These are phyloP conservation scores for Trypanosomatidae sp. DNA, from an alignment of 208 protist genomes.

Conservation along the genomic window DNA sequence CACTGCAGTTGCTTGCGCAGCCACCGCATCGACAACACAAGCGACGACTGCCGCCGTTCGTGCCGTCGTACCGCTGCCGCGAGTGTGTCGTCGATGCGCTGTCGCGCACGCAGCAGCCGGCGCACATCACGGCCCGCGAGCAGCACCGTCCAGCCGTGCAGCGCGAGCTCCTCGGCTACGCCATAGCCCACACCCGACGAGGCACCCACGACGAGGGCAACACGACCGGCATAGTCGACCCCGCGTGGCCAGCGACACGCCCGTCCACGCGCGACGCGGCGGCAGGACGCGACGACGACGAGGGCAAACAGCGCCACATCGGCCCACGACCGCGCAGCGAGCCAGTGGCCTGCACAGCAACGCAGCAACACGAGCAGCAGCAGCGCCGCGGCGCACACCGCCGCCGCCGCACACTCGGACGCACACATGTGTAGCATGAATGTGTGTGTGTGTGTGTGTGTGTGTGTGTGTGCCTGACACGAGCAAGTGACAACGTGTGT, in stretches of 20 bases:
- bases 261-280: slow-evolving; percentile 21
- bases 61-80: too few relatives aligned
- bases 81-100: slow-evolving; percentile 16
- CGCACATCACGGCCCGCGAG: slow-evolving; percentile 34
- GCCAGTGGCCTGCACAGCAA: background rate
- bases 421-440: slow-evolving; percentile 3
- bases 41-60: too few relatives aligned
- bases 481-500: background rate
- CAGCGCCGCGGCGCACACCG: too few relatives aligned
- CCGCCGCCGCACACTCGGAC: too few relatives aligned
- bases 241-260: slow-evolving; percentile 40
- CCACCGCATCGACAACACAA: too few relatives aligned
- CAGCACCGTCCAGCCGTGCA: slow-evolving; percentile 68
- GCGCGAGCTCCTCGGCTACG: slow-evolving; percentile 44
- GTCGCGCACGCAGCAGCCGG: slow-evolving; percentile 38
- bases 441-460: slow-evolving; percentile 2
- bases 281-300: slow-evolving; percentile 27
- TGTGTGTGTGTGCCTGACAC: background rate
- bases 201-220: slow-evolving; percentile 68
- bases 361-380: too few relatives aligned
- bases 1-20: background rate
- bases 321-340: background rate
- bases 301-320: slow-evolving; percentile 17
- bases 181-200: slow-evolving; percentile 70
- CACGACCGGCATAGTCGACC: slow-evolving; percentile 36